Conservation (phyloP, 1,139 yeast genomes). For the Yamadazyma taylorii region DNA sequence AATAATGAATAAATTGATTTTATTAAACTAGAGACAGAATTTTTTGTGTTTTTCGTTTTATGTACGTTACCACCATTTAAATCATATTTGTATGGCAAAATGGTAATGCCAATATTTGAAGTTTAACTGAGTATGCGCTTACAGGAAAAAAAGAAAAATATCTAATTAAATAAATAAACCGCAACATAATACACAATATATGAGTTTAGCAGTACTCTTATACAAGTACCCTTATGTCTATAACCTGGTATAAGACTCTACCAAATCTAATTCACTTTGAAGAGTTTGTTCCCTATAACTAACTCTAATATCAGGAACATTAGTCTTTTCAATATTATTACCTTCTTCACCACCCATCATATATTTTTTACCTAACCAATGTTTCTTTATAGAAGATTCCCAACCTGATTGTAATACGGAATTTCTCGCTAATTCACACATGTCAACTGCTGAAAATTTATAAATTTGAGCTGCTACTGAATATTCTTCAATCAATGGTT, state of each 20-base stretch:
- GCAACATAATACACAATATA: no score
- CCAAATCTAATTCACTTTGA: conserved; percentile 70
- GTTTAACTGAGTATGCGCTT: conserved; percentile 5
- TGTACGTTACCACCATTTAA: no score
- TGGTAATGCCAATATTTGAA: not conserved
- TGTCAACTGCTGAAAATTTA: conserved; percentile 88
- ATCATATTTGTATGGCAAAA: no score
- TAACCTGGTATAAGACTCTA: conserved; percentile 54
- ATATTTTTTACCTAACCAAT: conserved; percentile 86
- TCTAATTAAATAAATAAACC: no score
- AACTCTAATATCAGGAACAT: conserved; percentile 87
- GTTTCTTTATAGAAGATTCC: conserved; percentile 79
- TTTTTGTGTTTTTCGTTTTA: no score
- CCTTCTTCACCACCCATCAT: conserved; percentile 66
- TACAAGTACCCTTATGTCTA: no score
- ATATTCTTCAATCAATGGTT: conserved; percentile 96
- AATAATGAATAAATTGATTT: not conserved
- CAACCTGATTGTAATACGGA: conserved; percentile 93
- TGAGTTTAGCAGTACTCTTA: no score
- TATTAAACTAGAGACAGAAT: not conserved
- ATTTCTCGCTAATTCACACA: conserved; percentile 89
- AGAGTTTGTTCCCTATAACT: conserved; percentile 82
- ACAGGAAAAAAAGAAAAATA: not conserved
- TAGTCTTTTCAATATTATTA: conserved; percentile 88
- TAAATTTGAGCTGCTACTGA: conserved; percentile 98